Evolutionary conservation across 768 basidiomycete species (phyloP).

Genomic region (Tulasnella sp.): DNA sequence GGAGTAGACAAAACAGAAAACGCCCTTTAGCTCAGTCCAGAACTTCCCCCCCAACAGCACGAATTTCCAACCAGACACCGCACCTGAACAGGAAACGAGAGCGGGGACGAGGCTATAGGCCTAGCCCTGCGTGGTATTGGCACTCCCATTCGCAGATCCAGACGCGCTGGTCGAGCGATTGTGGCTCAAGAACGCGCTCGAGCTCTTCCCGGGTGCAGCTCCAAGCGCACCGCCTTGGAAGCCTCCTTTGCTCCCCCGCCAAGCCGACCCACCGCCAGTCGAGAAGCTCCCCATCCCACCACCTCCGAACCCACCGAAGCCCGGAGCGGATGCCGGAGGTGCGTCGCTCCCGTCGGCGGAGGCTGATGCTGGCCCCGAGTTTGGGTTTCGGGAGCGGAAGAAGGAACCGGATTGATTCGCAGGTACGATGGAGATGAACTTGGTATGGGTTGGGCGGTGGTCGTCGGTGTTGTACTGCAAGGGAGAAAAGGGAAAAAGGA

Average conservation of each 20-base stretch:
- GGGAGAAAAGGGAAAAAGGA: neutral
- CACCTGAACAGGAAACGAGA: no score
- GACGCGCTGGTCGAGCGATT: slow-evolving; percentile 3
- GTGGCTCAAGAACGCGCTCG: slow-evolving; percentile 14
- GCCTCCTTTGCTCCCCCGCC: neutral
- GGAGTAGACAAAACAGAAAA: neutral
- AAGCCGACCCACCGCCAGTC: neutral
- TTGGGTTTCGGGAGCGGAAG: slow-evolving; percentile 9
- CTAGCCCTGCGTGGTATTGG: neutral
- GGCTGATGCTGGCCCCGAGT: neutral
- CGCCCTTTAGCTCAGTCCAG: neutral
- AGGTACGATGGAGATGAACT: slow-evolving; percentile 63
- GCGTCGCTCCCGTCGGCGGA: slow-evolving; percentile 12
- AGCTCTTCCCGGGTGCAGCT: neutral
- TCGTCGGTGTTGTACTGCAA: slow-evolving; percentile 82
- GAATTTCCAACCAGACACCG: neutral
- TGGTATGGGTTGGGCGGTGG: slow-evolving; percentile 71
- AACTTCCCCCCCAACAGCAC: neutral
- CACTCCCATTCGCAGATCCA: slow-evolving; percentile 8
- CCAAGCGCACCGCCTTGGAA: slow-evolving; percentile 1
- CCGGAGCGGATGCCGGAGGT: slow-evolving; percentile 11
- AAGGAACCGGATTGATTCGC: slow-evolving; percentile 17
- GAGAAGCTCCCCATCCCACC: slow-evolving; percentile 19
- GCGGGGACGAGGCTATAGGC: neutral
- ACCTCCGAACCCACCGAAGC: slow-evolving; percentile 1